phyloP scores from a whole-genome alignment of 805 yeast species.

The Saccharomycopsis fermentans region DNA sequence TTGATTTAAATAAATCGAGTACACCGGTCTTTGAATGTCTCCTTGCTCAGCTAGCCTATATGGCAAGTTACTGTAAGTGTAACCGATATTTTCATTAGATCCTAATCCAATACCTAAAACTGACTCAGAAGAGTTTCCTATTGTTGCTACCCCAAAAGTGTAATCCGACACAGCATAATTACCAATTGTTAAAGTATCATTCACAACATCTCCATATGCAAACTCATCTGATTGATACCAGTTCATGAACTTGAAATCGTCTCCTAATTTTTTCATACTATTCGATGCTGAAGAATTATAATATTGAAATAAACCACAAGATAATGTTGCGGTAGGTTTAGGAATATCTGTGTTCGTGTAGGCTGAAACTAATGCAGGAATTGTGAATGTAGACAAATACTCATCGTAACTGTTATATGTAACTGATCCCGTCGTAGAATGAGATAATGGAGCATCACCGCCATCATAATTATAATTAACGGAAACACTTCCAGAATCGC shows the following conservation, averaged over 20 bases:
- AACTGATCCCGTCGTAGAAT: too few species aligned
- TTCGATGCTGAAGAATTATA: neutral
- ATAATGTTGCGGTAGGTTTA: slow-evolving; percentile 1
- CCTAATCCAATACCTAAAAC: slow-evolving; percentile 13
- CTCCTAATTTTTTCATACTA: neutral
- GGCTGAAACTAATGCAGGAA: neutral
- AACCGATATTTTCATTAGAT: slow-evolving; percentile 1
- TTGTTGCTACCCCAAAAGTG: slow-evolving; percentile 22
- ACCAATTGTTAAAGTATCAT: slow-evolving; percentile 7
- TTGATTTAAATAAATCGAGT: slow-evolving; percentile 11
- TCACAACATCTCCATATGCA: slow-evolving; percentile 9
- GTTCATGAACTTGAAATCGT: slow-evolving; percentile 3
- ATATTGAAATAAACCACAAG: slow-evolving; percentile 22
- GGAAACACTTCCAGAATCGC: too few species aligned
- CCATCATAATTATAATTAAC: too few species aligned
- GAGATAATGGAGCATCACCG: too few species aligned
- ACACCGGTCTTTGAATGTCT: slow-evolving; percentile 1
- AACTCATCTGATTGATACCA: slow-evolving; percentile 10
- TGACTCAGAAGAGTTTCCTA: slow-evolving; percentile 7
- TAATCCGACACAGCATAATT: neutral
- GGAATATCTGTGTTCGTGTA: neutral
- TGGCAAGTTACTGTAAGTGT: slow-evolving; percentile 7
- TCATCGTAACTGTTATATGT: neutral
- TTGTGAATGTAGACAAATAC: neutral
- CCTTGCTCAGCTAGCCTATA: slow-evolving; percentile 1